These are phyloP conservation scores for Oryza officinalis DNA, from an alignment of 176 grass and related monocot species.

Conservation along the genomic window DNA sequence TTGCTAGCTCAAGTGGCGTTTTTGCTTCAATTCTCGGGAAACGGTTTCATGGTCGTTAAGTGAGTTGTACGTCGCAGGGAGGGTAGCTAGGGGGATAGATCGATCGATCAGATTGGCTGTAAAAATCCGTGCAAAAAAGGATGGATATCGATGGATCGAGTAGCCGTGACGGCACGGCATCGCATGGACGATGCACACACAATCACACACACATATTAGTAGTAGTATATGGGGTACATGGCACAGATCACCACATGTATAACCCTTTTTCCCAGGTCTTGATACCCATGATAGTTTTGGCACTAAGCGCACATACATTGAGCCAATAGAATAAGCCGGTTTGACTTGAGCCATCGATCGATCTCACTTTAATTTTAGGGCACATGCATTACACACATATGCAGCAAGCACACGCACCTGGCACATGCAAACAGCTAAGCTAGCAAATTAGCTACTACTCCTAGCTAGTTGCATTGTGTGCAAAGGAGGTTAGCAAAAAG, in stretches of 20 bases:
- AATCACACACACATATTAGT: not conserved
- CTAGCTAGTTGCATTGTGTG: not conserved
- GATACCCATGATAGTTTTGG: conserved; percentile 37
- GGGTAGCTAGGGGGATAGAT: not conserved
- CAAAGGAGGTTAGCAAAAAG: not conserved
- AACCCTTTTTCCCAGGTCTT: conserved; percentile 32
- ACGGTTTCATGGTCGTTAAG: conserved; percentile 25
- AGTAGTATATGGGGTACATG: conserved; percentile 17
- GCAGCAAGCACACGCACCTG: not conserved
- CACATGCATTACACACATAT: not conserved
- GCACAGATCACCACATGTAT: conserved; percentile 30
- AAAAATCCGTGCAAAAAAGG: conserved; percentile 7
- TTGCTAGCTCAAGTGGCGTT: not conserved
- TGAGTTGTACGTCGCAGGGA: conserved; percentile 2
- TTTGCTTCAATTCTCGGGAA: conserved; percentile 9
- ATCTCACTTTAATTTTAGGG: not conserved
- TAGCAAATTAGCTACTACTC: not conserved
- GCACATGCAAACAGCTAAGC: not conserved
- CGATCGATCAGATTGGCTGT: conserved; percentile 8
- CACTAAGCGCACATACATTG: conserved; percentile 33
- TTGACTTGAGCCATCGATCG: conserved; percentile 37
- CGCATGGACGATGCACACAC: not conserved
- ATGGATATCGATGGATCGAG: conserved; percentile 6
- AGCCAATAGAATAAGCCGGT: conserved; percentile 8
- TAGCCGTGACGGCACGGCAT: conserved; percentile 54